phyloP scores from a whole-genome alignment of 1,139 yeast genomes.

The Hansenula anomala region DNA sequence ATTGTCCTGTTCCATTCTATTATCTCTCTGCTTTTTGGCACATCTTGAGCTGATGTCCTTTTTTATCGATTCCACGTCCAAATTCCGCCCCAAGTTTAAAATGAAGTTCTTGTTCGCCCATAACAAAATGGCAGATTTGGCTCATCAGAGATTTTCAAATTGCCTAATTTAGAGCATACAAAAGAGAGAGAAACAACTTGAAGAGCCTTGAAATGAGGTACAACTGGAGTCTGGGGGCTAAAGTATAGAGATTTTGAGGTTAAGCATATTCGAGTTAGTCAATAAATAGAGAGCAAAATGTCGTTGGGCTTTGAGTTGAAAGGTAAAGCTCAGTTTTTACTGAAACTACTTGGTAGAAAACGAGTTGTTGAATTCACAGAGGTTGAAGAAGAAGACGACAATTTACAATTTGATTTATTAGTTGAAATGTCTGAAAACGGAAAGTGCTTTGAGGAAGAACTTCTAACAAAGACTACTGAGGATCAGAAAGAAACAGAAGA shows the following conservation, averaged over 20 bases:
- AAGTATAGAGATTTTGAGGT: too few species aligned
- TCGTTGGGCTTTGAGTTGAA: conserved; percentile 8
- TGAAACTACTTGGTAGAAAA: conserved; percentile 25
- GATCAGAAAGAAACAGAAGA: conserved; percentile 40
- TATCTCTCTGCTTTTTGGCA: too few species aligned
- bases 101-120: not conserved
- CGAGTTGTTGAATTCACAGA: conserved; percentile 18
- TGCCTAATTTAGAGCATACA: conserved; percentile 5
- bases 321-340: conserved; percentile 6
- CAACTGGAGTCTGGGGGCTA: too few species aligned
- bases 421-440: conserved; percentile 8
- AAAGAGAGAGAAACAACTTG: conserved; percentile 1
- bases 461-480: conserved; percentile 34
- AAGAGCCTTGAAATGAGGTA: not conserved
- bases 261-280: too few species aligned
- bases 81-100: not conserved
- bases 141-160: not conserved
- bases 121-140: not conserved
- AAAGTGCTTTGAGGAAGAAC: conserved; percentile 17
- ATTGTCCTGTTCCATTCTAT: conserved; percentile 6
- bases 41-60: too few species aligned
- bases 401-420: conserved; percentile 12
- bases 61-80: too few species aligned
- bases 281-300: conserved; percentile 1
- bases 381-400: conserved; percentile 6